Evolutionary conservation across 2,329 filamentous ascomycete species (phyloP).

Genomic region (Calonectria pseudoreteaudii): DNA sequence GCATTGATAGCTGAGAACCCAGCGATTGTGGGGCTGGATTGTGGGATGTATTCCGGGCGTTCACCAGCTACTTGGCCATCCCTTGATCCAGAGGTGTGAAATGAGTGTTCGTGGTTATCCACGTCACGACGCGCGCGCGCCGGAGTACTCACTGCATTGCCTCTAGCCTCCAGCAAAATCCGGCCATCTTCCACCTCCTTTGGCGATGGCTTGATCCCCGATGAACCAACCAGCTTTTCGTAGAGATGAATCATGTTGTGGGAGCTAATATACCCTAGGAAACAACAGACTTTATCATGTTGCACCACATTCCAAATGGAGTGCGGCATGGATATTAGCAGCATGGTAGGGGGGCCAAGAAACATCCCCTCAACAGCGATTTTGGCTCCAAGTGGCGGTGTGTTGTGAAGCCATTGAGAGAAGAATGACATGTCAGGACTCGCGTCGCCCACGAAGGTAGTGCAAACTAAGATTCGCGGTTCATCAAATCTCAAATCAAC

Average conservation of each 20-base stretch:
- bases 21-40: conserved; percentile 43
- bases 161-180: conserved; percentile 66
- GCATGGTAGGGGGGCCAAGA: conserved; percentile 73
- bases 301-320: conserved; percentile 73
- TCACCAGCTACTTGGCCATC: conserved; percentile 40
- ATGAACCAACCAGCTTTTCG: conserved; percentile 64
- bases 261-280: conserved; percentile 73
- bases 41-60: conserved; percentile 38
- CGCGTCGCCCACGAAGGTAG: conserved; percentile 74
- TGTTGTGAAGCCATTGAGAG: conserved; percentile 73
- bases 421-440: conserved; percentile 75
- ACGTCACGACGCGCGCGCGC: conserved; percentile 43
- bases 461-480: conserved; percentile 73
- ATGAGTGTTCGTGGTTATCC: conserved; percentile 42
- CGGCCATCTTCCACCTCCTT: conserved; percentile 69
- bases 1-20: conserved; percentile 35
- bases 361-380: conserved; percentile 77
- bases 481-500: conserved; percentile 72
- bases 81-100: conserved; percentile 38
- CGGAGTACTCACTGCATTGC: conserved; percentile 54
- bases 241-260: conserved; percentile 76
- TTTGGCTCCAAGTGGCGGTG: conserved; percentile 66
- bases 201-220: conserved; percentile 57
- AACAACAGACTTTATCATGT: conserved; percentile 75
- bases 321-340: conserved; percentile 74